These are phyloP conservation scores for Eucalyptus victrix DNA, from an alignment of 345 rosid genomes.

Conservation along the genomic window DNA sequence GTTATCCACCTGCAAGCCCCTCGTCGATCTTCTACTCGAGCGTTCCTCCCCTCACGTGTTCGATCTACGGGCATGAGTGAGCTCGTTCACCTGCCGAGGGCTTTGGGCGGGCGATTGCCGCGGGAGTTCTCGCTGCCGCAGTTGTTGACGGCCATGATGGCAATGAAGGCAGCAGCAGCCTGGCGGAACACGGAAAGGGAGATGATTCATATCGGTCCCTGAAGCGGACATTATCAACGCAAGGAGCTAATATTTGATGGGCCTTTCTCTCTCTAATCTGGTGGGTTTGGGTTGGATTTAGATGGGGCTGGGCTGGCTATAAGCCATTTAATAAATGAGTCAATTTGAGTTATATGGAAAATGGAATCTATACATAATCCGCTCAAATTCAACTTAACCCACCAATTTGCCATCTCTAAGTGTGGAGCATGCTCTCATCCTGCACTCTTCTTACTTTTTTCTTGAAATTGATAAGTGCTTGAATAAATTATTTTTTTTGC, in stretches of 20 bases:
- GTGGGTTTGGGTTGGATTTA: neutral
- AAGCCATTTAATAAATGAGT: neutral
- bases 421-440: neutral
- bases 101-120: constrained; percentile 26
- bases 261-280: neutral
- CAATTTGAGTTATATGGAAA: neutral
- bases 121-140: constrained; percentile 33
- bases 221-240: neutral
- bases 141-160: constrained; percentile 55
- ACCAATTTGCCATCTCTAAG: neutral
- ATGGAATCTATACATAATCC: too few species aligned
- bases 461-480: neutral
- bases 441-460: neutral
- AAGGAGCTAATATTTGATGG: neutral
- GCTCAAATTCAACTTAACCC: too few species aligned
- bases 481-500: neutral
- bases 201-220: constrained; percentile 4
- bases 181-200: constrained; percentile 58
- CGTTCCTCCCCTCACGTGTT: neutral
- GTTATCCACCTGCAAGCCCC: neutral
- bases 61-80: neutral
- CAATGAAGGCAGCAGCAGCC: constrained; percentile 32
- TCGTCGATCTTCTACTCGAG: neutral
- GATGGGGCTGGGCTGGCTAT: neutral
- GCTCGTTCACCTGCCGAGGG: constrained; percentile 12